Percentiles rank a stretch among this genome's conserved stretches.
Conservation (phyloP, 2,329 filamentous ascomycete genomes). For the Neonectria faginata region DNA sequence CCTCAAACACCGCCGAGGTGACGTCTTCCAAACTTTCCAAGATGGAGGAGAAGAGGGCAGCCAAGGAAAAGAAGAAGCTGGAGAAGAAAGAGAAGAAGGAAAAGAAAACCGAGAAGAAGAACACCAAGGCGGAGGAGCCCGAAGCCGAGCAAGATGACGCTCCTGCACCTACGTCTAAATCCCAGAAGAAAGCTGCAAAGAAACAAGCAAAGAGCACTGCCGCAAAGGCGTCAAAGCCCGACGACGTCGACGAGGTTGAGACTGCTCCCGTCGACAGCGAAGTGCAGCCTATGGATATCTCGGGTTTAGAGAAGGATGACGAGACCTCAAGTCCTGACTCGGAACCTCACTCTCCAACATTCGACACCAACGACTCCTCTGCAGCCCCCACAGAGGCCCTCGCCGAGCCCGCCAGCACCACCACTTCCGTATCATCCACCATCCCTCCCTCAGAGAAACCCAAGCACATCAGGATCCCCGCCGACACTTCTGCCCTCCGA, state of each 20-base stretch:
- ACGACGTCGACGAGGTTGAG: conserved; percentile 31
- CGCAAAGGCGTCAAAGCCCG: conserved; percentile 33
- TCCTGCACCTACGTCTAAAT: conserved; percentile 39
- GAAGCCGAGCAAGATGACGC: conserved; percentile 29
- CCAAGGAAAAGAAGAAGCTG: conserved; percentile 60
- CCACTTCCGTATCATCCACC: conserved; percentile 77
- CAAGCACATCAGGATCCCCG: conserved; percentile 74
- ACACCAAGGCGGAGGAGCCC: conserved; percentile 28
- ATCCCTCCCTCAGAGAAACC: conserved; percentile 70
- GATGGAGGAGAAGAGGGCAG: conserved; percentile 65
- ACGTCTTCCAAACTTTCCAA: conserved; percentile 60
- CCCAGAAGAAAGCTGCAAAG: conserved; percentile 45
- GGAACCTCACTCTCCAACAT: conserved; percentile 61
- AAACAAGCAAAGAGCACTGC: conserved; percentile 42
- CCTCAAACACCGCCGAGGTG: conserved; percentile 59
- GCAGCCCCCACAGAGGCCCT: conserved; percentile 52
- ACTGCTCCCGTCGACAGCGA: conserved; percentile 29
- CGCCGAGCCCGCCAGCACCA: conserved; percentile 65
- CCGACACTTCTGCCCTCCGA: conserved; percentile 80
- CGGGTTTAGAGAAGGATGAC: conserved; percentile 53
- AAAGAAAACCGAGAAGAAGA: conserved; percentile 48
- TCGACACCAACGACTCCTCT: conserved; percentile 65
- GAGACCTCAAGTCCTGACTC: conserved; percentile 67
- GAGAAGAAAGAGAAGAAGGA: conserved; percentile 59
- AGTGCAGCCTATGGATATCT: conserved; percentile 44